A percentile compares a stretch with the other conserved stretches of the same genome.
Conservation (phyloP, 2,329 filamentous ascomycete genomes). For the Colletotrichum plurivorum region DNA sequence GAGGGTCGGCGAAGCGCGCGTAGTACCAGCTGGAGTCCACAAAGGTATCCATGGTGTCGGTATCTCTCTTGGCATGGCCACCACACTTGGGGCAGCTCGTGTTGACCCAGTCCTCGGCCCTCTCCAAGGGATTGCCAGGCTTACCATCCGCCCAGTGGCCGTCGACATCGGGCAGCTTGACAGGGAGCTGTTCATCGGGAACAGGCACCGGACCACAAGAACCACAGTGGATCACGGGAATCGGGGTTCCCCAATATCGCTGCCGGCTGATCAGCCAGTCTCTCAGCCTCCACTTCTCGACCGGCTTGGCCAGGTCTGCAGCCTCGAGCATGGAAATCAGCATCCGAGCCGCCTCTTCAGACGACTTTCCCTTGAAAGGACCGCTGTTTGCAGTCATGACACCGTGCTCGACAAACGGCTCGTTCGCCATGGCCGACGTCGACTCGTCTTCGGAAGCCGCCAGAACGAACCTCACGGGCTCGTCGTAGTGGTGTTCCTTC, state of each 20-base stretch:
- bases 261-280: slow-evolving; percentile 96
- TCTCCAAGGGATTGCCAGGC: slow-evolving; percentile 83
- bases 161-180: slow-evolving; percentile 79
- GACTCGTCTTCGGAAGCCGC: slow-evolving; percentile 64
- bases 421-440: slow-evolving; percentile 57
- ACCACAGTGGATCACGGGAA: slow-evolving; percentile 87
- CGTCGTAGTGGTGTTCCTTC: slow-evolving; percentile 74
- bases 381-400: slow-evolving; percentile 77
- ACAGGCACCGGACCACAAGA: slow-evolving; percentile 86
- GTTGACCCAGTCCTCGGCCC: slow-evolving; percentile 80
- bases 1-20: slow-evolving; percentile 81
- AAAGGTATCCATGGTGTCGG: slow-evolving; percentile 97
- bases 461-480: slow-evolving; percentile 76
- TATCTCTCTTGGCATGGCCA: slow-evolving; percentile 81
- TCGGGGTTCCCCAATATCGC: slow-evolving; percentile 91
- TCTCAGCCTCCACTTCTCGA: slow-evolving; percentile 83
- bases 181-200: slow-evolving; percentile 81
- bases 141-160: slow-evolving; percentile 78
- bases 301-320: slow-evolving; percentile 70
- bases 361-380: slow-evolving; percentile 74
- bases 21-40: slow-evolving; percentile 97
- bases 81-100: slow-evolving; percentile 82
- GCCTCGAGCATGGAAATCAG: slow-evolving; percentile 71
- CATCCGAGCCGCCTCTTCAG: slow-evolving; percentile 71
- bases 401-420: slow-evolving; percentile 76